These are phyloP conservation scores for Blastobotrys aristatus DNA, from an alignment of 1,139 yeast genomes.

Conservation along the genomic window DNA sequence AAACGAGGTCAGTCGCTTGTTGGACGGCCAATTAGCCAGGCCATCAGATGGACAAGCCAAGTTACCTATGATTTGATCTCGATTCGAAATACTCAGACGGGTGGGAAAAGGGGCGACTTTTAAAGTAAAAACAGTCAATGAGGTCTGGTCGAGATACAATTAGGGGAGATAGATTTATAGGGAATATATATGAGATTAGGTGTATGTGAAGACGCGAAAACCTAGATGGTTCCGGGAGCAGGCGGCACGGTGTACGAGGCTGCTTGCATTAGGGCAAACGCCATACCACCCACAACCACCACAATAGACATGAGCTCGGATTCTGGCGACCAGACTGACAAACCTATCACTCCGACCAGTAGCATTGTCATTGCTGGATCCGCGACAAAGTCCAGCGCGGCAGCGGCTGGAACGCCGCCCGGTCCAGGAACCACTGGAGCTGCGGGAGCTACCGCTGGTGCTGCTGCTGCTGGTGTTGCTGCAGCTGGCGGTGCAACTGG, in stretches of 20 bases:
- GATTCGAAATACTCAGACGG: background rate
- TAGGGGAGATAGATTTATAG: too few relatives aligned
- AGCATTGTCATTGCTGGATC: background rate
- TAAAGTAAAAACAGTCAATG: too few relatives aligned
- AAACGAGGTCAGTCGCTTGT: background rate
- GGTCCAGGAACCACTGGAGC: background rate
- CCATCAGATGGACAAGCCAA: conserved; percentile 1
- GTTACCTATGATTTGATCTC: too few relatives aligned
- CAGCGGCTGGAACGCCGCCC: too few relatives aligned
- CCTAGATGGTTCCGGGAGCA: background rate
- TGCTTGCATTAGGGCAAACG: background rate
- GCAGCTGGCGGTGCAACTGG: background rate
- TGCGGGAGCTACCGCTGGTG: background rate
- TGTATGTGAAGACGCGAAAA: too few relatives aligned
- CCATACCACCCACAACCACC: background rate
- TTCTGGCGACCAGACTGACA: conserved; percentile 7
- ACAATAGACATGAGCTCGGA: conserved; percentile 1
- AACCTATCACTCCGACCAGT: background rate
- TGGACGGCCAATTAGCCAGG: background rate
- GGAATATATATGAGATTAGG: too few relatives aligned
- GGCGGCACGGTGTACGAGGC: background rate
- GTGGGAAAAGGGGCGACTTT: background rate
- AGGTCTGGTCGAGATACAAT: too few relatives aligned
- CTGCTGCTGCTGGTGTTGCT: too few relatives aligned
- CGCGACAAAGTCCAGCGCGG: background rate